A percentile compares a stretch with the other conserved stretches of the same genome.
Evolutionary conservation across 2,329 filamentous ascomycete species (phyloP).

Genomic region (Colletotrichum sp.): DNA sequence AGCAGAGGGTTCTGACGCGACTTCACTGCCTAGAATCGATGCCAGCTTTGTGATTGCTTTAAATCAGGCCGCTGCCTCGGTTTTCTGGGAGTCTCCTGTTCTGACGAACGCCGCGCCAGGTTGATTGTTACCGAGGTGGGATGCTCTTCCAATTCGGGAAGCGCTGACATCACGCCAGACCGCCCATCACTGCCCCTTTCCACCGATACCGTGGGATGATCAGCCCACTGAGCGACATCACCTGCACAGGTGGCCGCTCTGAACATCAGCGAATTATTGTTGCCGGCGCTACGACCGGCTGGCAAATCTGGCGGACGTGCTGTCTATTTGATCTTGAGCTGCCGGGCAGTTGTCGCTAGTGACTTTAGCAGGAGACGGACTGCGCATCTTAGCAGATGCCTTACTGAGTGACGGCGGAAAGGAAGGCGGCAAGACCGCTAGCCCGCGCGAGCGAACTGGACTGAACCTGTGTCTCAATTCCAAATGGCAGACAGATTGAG

Average conservation of each 20-base stretch:
- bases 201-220: neutral
- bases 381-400: neutral
- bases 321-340: neutral
- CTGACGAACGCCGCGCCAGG: neutral
- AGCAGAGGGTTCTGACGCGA: neutral
- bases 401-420: neutral
- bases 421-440: neutral
- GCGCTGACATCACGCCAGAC: neutral
- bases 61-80: neutral
- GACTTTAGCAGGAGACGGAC: neutral
- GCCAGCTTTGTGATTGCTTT: neutral
- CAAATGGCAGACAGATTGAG: neutral
- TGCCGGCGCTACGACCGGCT: neutral
- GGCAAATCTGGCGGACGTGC: neutral
- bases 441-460: neutral
- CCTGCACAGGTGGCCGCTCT: neutral
- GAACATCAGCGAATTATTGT: neutral
- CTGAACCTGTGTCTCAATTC: neutral
- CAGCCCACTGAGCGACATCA: neutral
- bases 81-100: neutral
- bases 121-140: neutral
- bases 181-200: constrained; percentile 9
- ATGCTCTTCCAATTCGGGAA: neutral
- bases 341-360: neutral
- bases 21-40: neutral